Evolutionary conservation across 106 monocot species (phyloP).

Genomic region (Allium sativum): DNA sequence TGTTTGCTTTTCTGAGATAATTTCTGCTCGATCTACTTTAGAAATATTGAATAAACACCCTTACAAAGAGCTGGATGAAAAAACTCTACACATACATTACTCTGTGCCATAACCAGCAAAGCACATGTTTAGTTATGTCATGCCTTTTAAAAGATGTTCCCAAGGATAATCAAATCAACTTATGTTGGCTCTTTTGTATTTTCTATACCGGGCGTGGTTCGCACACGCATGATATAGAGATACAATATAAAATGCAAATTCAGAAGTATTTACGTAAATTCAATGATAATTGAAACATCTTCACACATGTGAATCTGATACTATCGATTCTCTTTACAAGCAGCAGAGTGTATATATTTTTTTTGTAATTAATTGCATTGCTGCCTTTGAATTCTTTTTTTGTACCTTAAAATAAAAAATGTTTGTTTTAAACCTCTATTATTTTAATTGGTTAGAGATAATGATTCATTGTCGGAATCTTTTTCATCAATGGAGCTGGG

Average conservation of each 20-base stretch:
- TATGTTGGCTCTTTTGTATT: too few species aligned
- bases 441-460: constrained; percentile 25
- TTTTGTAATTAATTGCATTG: neutral
- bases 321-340: neutral
- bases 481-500: constrained; percentile 49
- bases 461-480: constrained; percentile 40
- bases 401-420: neutral
- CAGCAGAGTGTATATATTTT: neutral
- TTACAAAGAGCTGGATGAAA: constrained; percentile 44
- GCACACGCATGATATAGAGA: too few species aligned
- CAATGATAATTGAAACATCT: too few species aligned
- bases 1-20: constrained; percentile 50
- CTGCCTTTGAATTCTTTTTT: neutral
- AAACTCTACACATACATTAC: constrained; percentile 66
- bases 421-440: too few species aligned
- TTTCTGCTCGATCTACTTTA: constrained; percentile 45
- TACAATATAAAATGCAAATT: too few species aligned
- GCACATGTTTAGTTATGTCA: too few species aligned
- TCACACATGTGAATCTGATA: too few species aligned
- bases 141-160: too few species aligned
- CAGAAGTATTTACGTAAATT: too few species aligned
- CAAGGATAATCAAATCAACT: too few species aligned
- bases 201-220: too few species aligned
- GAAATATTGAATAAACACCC: constrained; percentile 36
- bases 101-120: constrained; percentile 38